Base-by-base conservation (phyloP, 2,329 filamentous ascomycete genomes). In the Trichothecium roseum region DNA sequence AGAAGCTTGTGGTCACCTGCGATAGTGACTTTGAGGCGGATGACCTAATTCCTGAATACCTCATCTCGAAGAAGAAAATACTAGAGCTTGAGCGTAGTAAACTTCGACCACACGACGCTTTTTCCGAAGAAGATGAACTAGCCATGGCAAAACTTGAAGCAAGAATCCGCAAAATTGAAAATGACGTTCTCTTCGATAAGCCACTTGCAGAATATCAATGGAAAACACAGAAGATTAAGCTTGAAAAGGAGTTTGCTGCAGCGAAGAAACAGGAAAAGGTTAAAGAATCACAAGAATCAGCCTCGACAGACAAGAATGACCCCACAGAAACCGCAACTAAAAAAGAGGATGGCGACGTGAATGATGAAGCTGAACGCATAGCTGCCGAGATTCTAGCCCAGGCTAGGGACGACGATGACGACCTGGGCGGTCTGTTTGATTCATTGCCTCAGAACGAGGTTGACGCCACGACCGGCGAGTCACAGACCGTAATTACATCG, bases 151-250 rank as follows among this genome's bases (percentile, higher is more conserved):
- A 78, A 46, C 58, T 94, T 3, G 68, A 81, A 28, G 76, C 78
- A 13, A 93, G 88, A 52, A 62, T 95, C 28, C 70, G 77, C 27
- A 74, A 73, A 41, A 84, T 95, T 29, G 81, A 91, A 49, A 81
- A 75, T 18, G 84, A 89, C 50, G 66, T 86, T 13, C 60, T 89
- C 3, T 87, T 88, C 48, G 83, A 89, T 50, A 71, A 69, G 38
- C 64, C 69, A 31, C 55, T 72, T 24, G 83, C 81, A 4, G 74
- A 84, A 37, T 63, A 72, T 40, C 62, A 72, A 46, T 88, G 83
- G 84, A 72, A 68, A 40, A 54, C 62, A 5, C 69, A 70, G 40
- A 69, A 66, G 28, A 66, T 77, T 24, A 59, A 68, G 16, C 52
- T 88, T 10, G 74, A 82, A 45, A 77, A 72, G 47, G 72, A 81